Evolutionary conservation across 208 protist genomes (phyloP).

Genomic region (Naegleria gruberi): DNA sequence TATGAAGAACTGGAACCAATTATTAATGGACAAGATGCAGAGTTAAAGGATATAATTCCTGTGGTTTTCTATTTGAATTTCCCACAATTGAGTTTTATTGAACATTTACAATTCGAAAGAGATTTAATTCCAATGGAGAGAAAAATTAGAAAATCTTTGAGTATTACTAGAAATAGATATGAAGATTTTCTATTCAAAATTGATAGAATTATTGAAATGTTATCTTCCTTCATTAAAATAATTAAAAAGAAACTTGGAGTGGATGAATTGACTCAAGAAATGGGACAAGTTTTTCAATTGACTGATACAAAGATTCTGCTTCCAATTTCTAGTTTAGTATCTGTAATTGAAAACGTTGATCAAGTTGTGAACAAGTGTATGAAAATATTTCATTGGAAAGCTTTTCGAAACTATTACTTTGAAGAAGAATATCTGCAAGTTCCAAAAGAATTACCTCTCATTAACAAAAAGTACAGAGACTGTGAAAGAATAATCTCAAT

Average conservation of each 20-base stretch:
- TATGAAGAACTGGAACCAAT: not conserved
- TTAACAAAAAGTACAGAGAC: not conserved
- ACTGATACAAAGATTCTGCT: too few species aligned
- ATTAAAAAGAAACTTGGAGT: too few species aligned
- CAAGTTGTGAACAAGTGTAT: not conserved
- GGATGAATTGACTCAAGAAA: too few species aligned
- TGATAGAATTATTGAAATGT: not conserved
- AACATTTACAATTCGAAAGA: not conserved
- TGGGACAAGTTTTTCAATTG: too few species aligned
- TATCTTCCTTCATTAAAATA: not conserved
- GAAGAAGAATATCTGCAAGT: not conserved
- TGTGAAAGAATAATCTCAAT: not conserved
- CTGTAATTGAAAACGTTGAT: not conserved
- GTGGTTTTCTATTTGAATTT: not conserved
- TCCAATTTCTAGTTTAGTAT: too few species aligned
- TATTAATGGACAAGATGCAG: not conserved
- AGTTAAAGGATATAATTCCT: not conserved
- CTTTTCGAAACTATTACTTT: not conserved
- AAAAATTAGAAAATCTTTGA: not conserved
- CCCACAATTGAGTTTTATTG: not conserved
- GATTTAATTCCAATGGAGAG: not conserved
- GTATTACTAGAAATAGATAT: not conserved
- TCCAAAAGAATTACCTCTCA: not conserved
- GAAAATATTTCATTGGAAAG: not conserved
- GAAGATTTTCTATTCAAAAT: not conserved